Percentiles rank a stretch among this genome's conserved stretches.
phyloP scores from a whole-genome alignment of 78 protist genomes.

The Thecamonas trahens region DNA sequence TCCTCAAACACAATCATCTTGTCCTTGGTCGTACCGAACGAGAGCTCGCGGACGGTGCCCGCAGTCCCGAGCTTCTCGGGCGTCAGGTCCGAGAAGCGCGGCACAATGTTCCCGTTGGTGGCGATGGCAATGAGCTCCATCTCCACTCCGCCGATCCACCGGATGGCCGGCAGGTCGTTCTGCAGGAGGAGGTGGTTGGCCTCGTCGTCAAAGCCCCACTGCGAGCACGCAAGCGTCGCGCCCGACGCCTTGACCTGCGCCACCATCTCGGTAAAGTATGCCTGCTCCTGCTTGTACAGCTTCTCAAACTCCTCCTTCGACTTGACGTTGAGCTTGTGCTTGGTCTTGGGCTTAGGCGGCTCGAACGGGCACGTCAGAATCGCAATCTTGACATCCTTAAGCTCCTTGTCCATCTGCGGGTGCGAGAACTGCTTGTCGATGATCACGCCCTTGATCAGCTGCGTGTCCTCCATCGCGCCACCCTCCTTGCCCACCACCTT shows the following conservation, averaged over 20 bases:
- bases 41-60: constrained; percentile 85
- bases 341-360: constrained; percentile 99
- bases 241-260: constrained; percentile 84
- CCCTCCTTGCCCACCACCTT: constrained; percentile 92
- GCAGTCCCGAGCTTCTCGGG: constrained; percentile 96
- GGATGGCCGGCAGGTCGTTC: constrained; percentile 95
- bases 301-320: constrained; percentile 71
- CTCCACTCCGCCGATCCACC: constrained; percentile 99
- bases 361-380: constrained; percentile 99
- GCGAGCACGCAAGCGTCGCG: constrained; percentile 93
- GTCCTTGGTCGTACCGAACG: constrained; percentile 97
- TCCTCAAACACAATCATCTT: constrained; percentile 92
- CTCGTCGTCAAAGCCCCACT: constrained; percentile 99
- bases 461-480: constrained; percentile 94
- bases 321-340: constrained; percentile 70
- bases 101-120: constrained; percentile 99
- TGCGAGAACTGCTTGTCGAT: constrained; percentile 94
- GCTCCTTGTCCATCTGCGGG: constrained; percentile 81
- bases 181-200: constrained; percentile 97
- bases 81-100: constrained; percentile 95
- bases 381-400: constrained; percentile 88
- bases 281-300: constrained; percentile 79
- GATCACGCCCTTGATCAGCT: constrained; percentile 92
- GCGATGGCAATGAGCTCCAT: constrained; percentile 99
- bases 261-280: constrained; percentile 82